Evolutionary conservation across 2,329 filamentous ascomycete species (phyloP), one percentile per base, ranked within the genome.

Genomic region (Fusarium tupiense): DNA sequence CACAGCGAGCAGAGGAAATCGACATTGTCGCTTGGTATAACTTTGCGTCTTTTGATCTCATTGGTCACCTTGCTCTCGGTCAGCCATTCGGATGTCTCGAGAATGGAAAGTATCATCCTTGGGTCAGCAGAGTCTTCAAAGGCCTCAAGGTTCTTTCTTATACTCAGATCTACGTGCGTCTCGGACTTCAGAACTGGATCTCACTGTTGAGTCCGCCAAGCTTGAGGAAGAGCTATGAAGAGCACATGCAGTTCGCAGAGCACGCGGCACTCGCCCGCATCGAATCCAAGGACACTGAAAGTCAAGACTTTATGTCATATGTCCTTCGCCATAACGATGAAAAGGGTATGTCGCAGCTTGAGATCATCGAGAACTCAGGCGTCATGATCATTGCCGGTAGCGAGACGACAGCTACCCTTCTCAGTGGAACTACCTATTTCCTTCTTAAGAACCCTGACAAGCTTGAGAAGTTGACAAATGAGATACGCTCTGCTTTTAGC

Each of bases 241-340:
- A 53, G 2, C 56, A 62, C 11, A 54, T 6, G 5, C 29, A 68
- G n/a, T 68, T 68, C 2, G 44, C 66, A 3, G 35, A 68, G 19
- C 54, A 68, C 19, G 22, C 31, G 2, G 64, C 66, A 5, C 46
- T 67, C 2, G 64, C 64, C 9, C 66, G 66, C 0, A 16, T 68
- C 2, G 56, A 68, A 12, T 38, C 47, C 5, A 62, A 54, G 2
- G 47, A 54, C 10, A 44, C 47, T 0, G 43, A 44, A 5, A 62
- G 37, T 0, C 41, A 62, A 11, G 66, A 68, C 4, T 68, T 68
- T 1, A 68, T 68, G 64, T 68, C 64, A 0, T 68, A 68, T 6
- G 35, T 68, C 3, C 66, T 68, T 22, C 66, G 66, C 2, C 29
- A 68, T 12, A 68, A 68, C 2, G 66, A 68, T 19, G 66, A 68